Percentiles rank a stretch among this genome's conserved stretches.
These are phyloP conservation scores for Eimeria acervulina DNA, from an alignment of 169 alveolate species.

Conservation along the genomic window DNA sequence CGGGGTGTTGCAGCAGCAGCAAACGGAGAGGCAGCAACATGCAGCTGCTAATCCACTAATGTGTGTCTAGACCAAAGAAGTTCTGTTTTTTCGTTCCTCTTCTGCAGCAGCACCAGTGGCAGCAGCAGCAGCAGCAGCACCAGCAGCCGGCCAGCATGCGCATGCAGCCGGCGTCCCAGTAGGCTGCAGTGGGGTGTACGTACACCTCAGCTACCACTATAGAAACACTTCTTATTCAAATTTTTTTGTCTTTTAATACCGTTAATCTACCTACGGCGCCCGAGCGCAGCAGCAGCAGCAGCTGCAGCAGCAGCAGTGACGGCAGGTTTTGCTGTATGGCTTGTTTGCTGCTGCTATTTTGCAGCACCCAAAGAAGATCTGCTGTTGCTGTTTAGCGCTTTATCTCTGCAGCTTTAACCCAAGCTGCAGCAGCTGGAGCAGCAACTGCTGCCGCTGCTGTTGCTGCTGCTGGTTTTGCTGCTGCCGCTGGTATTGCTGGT, in stretches of 20 bases:
- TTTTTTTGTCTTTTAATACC: background rate
- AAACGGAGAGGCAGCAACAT: background rate
- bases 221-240: background rate
- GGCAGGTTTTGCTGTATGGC: background rate
- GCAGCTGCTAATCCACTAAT: background rate
- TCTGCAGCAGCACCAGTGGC: background rate
- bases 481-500: background rate
- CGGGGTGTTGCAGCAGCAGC: constrained; percentile 5
- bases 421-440: background rate
- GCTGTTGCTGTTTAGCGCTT: no score
- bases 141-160: background rate
- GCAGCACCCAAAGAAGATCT: no score
- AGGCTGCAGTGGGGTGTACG: constrained; percentile 45
- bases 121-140: constrained; percentile 12
- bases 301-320: background rate
- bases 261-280: background rate
- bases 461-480: background rate
- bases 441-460: background rate
- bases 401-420: background rate
- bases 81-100: background rate
- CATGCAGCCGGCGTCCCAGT: constrained; percentile 4
- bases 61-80: background rate
- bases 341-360: no score
- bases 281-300: no score
- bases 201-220: background rate